Evolutionary conservation across 2,329 filamentous ascomycete genomes (phyloP).

Genomic region (Truncatella angustata): DNA sequence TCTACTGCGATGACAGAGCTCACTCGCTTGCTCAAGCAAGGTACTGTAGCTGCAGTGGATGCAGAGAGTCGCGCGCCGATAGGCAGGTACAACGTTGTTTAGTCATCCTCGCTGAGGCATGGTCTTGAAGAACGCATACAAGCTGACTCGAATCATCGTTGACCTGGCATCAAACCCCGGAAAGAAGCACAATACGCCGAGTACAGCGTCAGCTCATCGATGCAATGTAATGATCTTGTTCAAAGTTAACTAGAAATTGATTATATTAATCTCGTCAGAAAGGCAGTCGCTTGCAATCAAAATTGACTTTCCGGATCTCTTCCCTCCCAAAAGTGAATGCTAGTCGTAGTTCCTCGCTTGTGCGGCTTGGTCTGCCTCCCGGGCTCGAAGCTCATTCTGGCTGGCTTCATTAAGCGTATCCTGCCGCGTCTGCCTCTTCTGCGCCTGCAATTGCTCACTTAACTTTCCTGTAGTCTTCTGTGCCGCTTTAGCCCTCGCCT

Average conservation of each 20-base stretch:
- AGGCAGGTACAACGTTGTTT: constrained; percentile 83
- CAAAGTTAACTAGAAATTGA: no score
- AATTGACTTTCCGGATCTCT: no score
- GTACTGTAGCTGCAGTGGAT: constrained; percentile 84
- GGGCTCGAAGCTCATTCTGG: constrained; percentile 59
- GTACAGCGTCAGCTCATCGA: no score
- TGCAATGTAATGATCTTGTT: no score
- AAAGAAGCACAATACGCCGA: no score
- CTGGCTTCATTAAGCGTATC: constrained; percentile 69
- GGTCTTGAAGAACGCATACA: neutral
- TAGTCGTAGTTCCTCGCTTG: constrained; percentile 58
- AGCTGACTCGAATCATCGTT: neutral
- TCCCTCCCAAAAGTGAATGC: no score
- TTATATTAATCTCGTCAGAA: no score
- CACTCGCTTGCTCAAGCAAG: constrained; percentile 83
- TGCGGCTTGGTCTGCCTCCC: constrained; percentile 65
- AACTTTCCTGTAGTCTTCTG: constrained; percentile 65
- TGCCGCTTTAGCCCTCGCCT: constrained; percentile 67
- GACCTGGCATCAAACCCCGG: no score
- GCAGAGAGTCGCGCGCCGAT: constrained; percentile 77
- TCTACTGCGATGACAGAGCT: constrained; percentile 88
- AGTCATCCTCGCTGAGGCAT: constrained; percentile 20
- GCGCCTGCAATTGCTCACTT: constrained; percentile 66
- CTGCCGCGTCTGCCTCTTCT: constrained; percentile 70
- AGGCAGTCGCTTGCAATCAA: no score